phyloP scores from a whole-genome alignment of 441 rosid species.

The Syzygium malaccense region DNA sequence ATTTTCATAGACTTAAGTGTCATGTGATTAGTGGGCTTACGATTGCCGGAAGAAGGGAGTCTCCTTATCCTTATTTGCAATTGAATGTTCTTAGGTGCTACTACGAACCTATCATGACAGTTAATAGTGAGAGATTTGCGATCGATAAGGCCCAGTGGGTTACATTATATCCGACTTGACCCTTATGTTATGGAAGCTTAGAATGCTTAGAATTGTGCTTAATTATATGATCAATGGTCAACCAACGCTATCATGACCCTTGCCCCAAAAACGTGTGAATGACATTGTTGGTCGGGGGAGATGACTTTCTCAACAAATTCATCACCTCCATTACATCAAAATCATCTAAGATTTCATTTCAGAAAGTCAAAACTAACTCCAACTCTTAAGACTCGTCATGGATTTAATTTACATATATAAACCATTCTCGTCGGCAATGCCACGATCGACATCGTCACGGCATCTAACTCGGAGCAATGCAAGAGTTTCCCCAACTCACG shows the following conservation, averaged over 20 bases:
- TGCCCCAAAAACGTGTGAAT: background rate
- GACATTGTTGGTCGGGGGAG: background rate
- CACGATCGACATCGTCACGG: fast-evolving
- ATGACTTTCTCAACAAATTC: background rate
- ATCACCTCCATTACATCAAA: background rate
- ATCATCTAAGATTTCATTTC: background rate
- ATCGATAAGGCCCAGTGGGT: background rate
- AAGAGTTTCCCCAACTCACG: background rate
- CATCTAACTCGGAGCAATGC: background rate
- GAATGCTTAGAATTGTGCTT: background rate
- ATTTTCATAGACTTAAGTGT: background rate
- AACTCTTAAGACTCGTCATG: background rate
- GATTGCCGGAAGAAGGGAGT: background rate
- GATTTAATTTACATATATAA: background rate
- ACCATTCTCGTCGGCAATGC: background rate
- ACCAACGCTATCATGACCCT: background rate
- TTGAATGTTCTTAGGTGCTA: background rate
- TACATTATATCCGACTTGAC: background rate
- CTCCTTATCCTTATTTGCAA: fast-evolving
- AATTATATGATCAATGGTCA: background rate
- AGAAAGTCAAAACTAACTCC: background rate
- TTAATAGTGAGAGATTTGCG: background rate
- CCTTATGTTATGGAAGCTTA: background rate
- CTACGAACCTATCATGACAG: background rate
- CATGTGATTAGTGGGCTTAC: background rate